Conservation (phyloP, 2,329 filamentous ascomycete species). For the Trichoderma harzianum region DNA sequence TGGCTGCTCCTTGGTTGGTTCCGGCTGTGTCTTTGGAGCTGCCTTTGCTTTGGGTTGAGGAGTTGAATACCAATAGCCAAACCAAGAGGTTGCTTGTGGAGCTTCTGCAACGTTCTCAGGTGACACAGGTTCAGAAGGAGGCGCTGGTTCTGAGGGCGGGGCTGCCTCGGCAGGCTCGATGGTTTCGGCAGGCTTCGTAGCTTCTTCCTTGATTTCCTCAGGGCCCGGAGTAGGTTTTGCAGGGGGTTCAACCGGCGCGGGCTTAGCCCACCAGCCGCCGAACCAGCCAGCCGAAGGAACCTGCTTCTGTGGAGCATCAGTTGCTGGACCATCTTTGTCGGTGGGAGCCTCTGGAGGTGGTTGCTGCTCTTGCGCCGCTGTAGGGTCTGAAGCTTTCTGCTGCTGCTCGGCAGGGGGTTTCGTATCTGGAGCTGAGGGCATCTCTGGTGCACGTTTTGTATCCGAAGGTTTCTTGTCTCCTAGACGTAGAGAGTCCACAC, state of each 20-base stretch:
- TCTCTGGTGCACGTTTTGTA: not conserved
- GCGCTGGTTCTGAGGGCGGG: conserved; percentile 22
- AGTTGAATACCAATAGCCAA: conserved; percentile 38
- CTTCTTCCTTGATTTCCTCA: conserved; percentile 7
- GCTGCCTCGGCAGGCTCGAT: conserved; percentile 19
- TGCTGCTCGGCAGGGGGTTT: not conserved
- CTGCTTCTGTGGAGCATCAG: conserved; percentile 19
- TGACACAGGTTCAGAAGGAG: conserved; percentile 20
- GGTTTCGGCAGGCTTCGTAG: not conserved
- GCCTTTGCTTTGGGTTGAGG: conserved; percentile 20
- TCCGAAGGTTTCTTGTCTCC: not conserved
- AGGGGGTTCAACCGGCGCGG: conserved; percentile 28
- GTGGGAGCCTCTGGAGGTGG: conserved; percentile 25
- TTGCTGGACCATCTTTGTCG: not conserved
- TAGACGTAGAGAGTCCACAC: not conserved
- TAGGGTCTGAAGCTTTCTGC: not conserved
- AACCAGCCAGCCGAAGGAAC: conserved; percentile 50
- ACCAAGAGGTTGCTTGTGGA: conserved; percentile 36
- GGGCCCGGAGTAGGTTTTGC: not conserved
- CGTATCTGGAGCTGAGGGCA: not conserved
- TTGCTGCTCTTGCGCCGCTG: not conserved
- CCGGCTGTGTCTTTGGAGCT: not conserved
- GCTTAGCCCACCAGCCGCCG: conserved; percentile 48
- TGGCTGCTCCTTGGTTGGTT: not conserved
- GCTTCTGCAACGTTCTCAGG: conserved; percentile 20